These are phyloP conservation scores for Scutellaria minor DNA, from an alignment of 257 asterid species.

Conservation along the genomic window DNA sequence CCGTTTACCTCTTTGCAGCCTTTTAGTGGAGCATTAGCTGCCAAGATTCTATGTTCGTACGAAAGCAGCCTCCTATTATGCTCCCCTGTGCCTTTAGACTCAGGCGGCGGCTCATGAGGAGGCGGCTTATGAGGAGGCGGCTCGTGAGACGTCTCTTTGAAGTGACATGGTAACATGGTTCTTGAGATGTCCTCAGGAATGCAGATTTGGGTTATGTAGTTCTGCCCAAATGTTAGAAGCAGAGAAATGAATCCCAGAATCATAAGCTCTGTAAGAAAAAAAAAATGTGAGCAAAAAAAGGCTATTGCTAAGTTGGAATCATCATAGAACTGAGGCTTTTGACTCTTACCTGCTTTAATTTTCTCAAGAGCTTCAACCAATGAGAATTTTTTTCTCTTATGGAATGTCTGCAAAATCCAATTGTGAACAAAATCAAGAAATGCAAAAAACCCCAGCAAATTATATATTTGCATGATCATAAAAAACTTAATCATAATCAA, in stretches of 20 bases:
- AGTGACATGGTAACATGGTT: slow-evolving; percentile 81
- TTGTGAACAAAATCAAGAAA: slow-evolving; percentile 11
- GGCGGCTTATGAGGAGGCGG: background rate
- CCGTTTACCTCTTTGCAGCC: slow-evolving; percentile 40
- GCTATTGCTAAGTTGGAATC: background rate
- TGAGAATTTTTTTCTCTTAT: slow-evolving; percentile 59
- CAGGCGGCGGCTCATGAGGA: background rate
- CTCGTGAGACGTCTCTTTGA: background rate
- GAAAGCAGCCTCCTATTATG: slow-evolving; percentile 50
- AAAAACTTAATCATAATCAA: background rate
- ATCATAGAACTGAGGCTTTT: background rate
- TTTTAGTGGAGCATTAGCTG: slow-evolving; percentile 30
- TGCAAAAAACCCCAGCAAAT: background rate
- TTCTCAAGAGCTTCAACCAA: slow-evolving; percentile 92
- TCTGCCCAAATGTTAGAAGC: slow-evolving; percentile 84
- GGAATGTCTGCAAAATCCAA: slow-evolving; percentile 58
- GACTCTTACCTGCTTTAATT: slow-evolving; percentile 71
- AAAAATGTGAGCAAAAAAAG: slow-evolving; percentile 5
- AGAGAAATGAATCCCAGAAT: slow-evolving; percentile 93
- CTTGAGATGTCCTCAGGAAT: slow-evolving; percentile 54
- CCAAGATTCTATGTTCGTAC: slow-evolving; percentile 44
- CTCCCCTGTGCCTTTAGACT: background rate
- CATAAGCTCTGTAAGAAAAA: slow-evolving; percentile 80
- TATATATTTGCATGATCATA: background rate
- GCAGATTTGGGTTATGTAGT: slow-evolving; percentile 74